Evolutionary conservation across 1,139 yeast species (phyloP), one percentile per base, ranked within the genome.

Genomic region (Maudiozyma humilis): DNA sequence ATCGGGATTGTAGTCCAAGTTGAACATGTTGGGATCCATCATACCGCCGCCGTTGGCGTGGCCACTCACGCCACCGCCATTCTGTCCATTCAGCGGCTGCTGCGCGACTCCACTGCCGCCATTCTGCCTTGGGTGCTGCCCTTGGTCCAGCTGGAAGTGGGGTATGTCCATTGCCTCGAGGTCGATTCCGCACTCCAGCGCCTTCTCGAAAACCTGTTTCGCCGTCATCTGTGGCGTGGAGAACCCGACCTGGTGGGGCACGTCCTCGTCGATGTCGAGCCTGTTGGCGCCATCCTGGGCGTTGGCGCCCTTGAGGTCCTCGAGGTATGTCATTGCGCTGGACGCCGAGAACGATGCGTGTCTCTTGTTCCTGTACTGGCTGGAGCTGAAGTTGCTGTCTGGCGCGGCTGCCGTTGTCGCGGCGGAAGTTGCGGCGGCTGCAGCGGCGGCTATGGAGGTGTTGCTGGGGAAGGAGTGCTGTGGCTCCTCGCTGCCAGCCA

Each of bases 291-390:
- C 18, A 17, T 46, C 41, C 8, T 42, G 16, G 12, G 19, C 34
- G 27, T 43, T 41, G 15, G 45, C 42, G 8, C 5, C 27, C 10
- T 25, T 36, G 15, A 37, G 31, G 15, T 43, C 44, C 37, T 44
- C 45, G 2, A 85, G 72, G 56, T 87, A 87, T 0, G 93, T 79
- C 13, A 75, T 67, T 0, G 87, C 79, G n/a, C 87, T 76, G 1
- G 88, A 78, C 0, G 96, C 96, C 6, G 88, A 78, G 60, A 85
- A 88, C 1, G 95, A 86, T 20, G 85, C 82, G 59, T 84, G 91
- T 34, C 95, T 65, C 42, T 60, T 66, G 32, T 59, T 52, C 51
- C 55, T 43, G 30, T 37, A 32, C 23, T 30, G 31, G 15, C 8
- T 23, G n/a, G 29, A 25, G 19, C 18, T n/a, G n/a, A n/a, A n/a